Conservation (phyloP, 2,329 filamentous ascomycete genomes). For the Dothistroma pini region DNA sequence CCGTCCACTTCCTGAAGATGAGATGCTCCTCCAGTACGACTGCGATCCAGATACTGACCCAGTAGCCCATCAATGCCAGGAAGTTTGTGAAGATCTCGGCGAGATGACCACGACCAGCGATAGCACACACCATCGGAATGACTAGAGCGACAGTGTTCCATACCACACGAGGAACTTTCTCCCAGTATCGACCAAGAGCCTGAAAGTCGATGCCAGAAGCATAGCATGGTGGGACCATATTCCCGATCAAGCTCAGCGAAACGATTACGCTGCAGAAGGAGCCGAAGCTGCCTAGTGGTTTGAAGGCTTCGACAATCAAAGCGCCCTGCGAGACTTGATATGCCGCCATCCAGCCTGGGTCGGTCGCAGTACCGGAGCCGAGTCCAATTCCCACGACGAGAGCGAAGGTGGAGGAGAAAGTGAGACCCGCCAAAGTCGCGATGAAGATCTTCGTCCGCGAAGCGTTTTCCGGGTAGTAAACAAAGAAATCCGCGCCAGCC, state of each 20-base stretch:
- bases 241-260: slow-evolving; percentile 62
- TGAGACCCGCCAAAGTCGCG: slow-evolving; percentile 56
- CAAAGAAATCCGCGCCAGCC: slow-evolving; percentile 64
- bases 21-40: slow-evolving; percentile 61
- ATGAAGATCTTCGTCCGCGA: slow-evolving; percentile 53
- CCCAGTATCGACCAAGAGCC: slow-evolving; percentile 57
- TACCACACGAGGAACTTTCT: slow-evolving; percentile 57
- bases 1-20: slow-evolving; percentile 53
- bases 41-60: slow-evolving; percentile 62
- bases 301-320: slow-evolving; percentile 61
- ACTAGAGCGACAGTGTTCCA: slow-evolving; percentile 63
- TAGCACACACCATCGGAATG: slow-evolving; percentile 61
- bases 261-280: slow-evolving; percentile 64
- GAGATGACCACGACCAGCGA: slow-evolving; percentile 59
- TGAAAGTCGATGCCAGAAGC: slow-evolving; percentile 65
- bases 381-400: slow-evolving; percentile 61
- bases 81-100: slow-evolving; percentile 66
- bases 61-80: slow-evolving; percentile 67
- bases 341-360: slow-evolving; percentile 54
- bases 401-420: slow-evolving; percentile 57
- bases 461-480: slow-evolving; percentile 58
- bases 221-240: slow-evolving; percentile 63
- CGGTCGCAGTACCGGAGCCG: slow-evolving; percentile 53
- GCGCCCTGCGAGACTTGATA: slow-evolving; percentile 59
- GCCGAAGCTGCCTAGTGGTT: slow-evolving; percentile 58